Evolutionary conservation across 106 monocot species (phyloP), one percentile per base, ranked within the genome.

Genomic region (Dendrobium officinale): DNA sequence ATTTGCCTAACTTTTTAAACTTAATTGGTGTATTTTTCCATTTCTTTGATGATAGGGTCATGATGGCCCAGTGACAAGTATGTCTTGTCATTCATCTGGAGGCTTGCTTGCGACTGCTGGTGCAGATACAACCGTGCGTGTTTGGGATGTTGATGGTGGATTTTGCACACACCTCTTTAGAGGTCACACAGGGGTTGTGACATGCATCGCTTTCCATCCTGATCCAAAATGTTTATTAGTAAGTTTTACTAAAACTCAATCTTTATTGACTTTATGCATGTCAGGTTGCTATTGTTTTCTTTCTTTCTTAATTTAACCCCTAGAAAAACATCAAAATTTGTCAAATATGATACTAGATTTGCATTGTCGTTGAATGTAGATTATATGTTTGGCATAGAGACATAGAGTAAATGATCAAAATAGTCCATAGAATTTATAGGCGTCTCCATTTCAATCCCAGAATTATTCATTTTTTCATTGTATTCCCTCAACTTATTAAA

Each of bases 101-200:
- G 95, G 99, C 40, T 95, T 91, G 85, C 88, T 99, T 80, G 99
- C 99, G 56, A 99, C 95, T 55, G 95, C 84, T 9, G 99, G 99
- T 75, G 86, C 99, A 66, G 99, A 95, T 84, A 87, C 85, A 77
- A 98, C 84, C 37, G 92, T 98, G 0, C 85, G 82, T 79, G 93
- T 99, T 66, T 99, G 99, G 99, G 99, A 99, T 84, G 93, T 99
- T 15, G 99, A 95, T 80, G 95, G 99, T 75, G 99, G 99, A 4
- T 99, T 88, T 77, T 99, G 99, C 84, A 99, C 99, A 29, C 95
- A 99, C 87, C 90, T 83, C 85, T 95, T 99, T 43, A 91, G 79
- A 90, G 99, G 99, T 42, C 99, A 99, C 66, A 55, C 86, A 79
- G 93, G 92, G 4, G 90, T 99, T 77, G 90, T 99, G 43, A 99